These are phyloP conservation scores for Pseudevernia furfuracea DNA, from an alignment of 495 filamentous ascomycete genomes.

Conservation along the genomic window DNA sequence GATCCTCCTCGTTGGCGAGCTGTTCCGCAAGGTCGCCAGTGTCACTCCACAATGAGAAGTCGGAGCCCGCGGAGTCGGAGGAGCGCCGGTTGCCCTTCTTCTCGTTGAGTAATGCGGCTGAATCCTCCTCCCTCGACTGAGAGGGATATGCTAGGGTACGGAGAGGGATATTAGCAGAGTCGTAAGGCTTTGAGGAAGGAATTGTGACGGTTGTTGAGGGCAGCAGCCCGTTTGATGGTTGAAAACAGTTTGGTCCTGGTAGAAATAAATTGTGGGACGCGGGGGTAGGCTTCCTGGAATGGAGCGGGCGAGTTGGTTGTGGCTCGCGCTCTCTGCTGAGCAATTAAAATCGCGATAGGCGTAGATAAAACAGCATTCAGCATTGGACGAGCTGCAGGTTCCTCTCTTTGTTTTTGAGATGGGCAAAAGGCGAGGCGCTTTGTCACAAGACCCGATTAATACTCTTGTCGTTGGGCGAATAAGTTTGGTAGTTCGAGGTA, in stretches of 20 bases:
- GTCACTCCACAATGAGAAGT: conserved; percentile 80
- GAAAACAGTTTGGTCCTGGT: conserved; percentile 12
- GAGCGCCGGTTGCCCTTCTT: conserved; percentile 44
- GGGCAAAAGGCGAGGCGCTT: neutral
- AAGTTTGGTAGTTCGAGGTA: neutral
- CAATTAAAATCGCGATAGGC: conserved; percentile 22
- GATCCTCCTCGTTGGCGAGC: conserved; percentile 72
- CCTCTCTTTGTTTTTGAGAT: neutral
- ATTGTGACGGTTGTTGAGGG: conserved; percentile 52
- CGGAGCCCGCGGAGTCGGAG: conserved; percentile 56
- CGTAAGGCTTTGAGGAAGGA: conserved; percentile 43
- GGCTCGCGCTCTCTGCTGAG: conserved; percentile 18
- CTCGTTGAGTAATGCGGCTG: conserved; percentile 39
- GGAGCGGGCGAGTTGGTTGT: conserved; percentile 17
- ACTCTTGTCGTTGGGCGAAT: neutral
- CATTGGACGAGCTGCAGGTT: conserved; percentile 21
- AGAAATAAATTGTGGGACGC: conserved; percentile 11
- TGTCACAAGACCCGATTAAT: neutral
- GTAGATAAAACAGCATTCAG: conserved; percentile 21
- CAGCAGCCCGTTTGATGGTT: conserved; percentile 36
- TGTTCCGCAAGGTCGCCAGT: conserved; percentile 91
- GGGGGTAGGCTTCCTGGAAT: conserved; percentile 24
- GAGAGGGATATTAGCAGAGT: conserved; percentile 49
- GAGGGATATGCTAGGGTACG: conserved; percentile 43
- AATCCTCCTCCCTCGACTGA: conserved; percentile 32